Base-by-base conservation (phyloP, 169 alveolate genomes). In the Cryptosporidium parvum region DNA sequence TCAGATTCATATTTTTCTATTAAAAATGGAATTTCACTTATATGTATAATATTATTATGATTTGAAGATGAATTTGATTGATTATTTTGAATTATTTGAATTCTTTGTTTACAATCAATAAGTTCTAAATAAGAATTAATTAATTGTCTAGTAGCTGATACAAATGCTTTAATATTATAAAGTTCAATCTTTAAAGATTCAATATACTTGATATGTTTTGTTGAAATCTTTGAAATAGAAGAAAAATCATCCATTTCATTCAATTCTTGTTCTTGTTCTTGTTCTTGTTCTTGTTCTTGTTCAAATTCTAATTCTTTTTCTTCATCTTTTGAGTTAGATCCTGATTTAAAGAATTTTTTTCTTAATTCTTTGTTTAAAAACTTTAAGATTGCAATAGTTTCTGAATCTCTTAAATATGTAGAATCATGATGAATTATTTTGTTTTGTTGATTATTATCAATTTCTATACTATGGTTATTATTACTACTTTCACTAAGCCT, bases 101-200 rank as follows among this genome's bases (percentile, higher is more conserved):
- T 80, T 39, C 89, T 59, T 14, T 80, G 89, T 35, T 80, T 80
- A 62, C 89, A 80, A n/a, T 80, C 89, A 5, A 61, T 62, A 9
- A 80, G 53, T 29, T 80, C 89, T 26, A 80, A 37, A 62, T 80
- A 80, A 6, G 89, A 80, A 51, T 80, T 80, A 9, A 80, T 44
- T 10, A 80, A 29, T 45, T 80, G 89, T 80, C 89, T 80, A 9
- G 39, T 42, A 14, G 89, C 42, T 26, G 89, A 80, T 44, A 59
- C 53, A 44, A 42, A 61, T 4, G 45, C 29, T 48, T 80, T 80
- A 5, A 33, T 39, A 23, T 18, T 65, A 16, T 14, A 37, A 21
- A 80, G 70, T 42, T 80, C 89, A 9, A 42, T 9, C 39, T 59
- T 80, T 42, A 80, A 18, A 4, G 75, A 45, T 80, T 80, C 89